Base-by-base conservation (phyloP, 352 stramenopile genomes). In the Pythium scleroteichum region DNA sequence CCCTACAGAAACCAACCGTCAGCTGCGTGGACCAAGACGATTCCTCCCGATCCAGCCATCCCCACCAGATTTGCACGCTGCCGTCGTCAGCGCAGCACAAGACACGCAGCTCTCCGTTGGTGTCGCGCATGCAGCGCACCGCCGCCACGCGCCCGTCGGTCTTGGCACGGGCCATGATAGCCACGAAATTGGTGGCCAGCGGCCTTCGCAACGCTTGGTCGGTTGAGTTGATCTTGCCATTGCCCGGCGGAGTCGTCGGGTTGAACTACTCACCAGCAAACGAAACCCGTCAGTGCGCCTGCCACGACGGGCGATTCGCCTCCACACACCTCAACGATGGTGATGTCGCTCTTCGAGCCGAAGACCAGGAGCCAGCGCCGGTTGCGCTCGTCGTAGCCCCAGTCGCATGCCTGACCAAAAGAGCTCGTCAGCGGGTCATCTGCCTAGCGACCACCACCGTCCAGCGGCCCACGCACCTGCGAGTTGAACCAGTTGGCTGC, bases 401-500 rank as follows among this genome's bases (percentile, higher is more conserved):
- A 92, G 32, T 88, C 84, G 39, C 79, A 88, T 27, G 90, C 75
- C 84, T 93, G 29, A 10, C 10, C 29, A 35, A 10, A 5, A 35
- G 29, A 35, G 29, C 29, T 5, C 29, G 29, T 10, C 29, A 35
- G 29, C n/a, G n/a, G n/a, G n/a, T n/a, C n/a, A n/a, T n/a, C n/a
- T n/a, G n/a, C n/a, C n/a, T n/a, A n/a, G n/a, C n/a, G n/a, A n/a
- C n/a, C n/a, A n/a, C n/a, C n/a, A n/a, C n/a, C 14, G 3, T 66
- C 26, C 50, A 49, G 0, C 0, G n/a, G 42, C 40, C 23, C 1
- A 69, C 59, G 27, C 22, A 92, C 83, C 72, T 93, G 78, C 3
- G 84, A 82, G 66, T 74, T 90, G 46, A 87, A 92, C 82, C 84
- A 94, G 76, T 92, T 92, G 44, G 78, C 65, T 19, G 80, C 89